These are phyloP conservation scores for Gynochthodes officinalis DNA, from an alignment of 257 asterid genomes.

Conservation along the genomic window DNA sequence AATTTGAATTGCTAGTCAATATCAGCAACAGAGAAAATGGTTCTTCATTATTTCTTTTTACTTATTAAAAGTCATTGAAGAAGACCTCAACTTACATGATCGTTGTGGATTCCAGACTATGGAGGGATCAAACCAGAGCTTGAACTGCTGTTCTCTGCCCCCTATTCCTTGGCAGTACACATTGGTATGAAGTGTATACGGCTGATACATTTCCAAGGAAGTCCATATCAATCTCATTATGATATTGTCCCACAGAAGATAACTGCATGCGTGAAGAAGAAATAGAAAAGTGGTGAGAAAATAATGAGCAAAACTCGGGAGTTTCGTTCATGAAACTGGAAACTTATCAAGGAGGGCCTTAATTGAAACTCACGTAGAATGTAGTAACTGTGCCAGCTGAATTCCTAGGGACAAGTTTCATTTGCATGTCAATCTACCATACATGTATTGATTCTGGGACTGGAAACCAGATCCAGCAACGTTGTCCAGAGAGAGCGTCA, in stretches of 20 bases:
- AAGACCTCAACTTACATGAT: slow-evolving; percentile 39
- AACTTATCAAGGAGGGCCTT: not conserved
- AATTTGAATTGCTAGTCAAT: too few species aligned
- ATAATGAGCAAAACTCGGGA: too few species aligned
- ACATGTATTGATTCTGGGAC: slow-evolving; percentile 43
- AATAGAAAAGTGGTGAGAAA: not conserved
- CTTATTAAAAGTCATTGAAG: not conserved
- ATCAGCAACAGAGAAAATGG: too few species aligned
- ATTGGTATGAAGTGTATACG: slow-evolving; percentile 60
- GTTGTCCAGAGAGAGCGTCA: slow-evolving; percentile 51
- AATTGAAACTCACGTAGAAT: slow-evolving; percentile 39
- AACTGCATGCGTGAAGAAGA: slow-evolving; percentile 22
- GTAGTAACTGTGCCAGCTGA: slow-evolving; percentile 83
- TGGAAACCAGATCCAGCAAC: slow-evolving; percentile 64
- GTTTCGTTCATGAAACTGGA: not conserved
- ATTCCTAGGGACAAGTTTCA: slow-evolving; percentile 56
- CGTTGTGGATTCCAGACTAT: slow-evolving; percentile 51
- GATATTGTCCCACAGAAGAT: slow-evolving; percentile 42
- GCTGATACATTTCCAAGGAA: slow-evolving; percentile 53
- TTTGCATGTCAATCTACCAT: slow-evolving; percentile 50
- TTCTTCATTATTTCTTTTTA: not conserved
- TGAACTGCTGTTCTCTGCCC: slow-evolving; percentile 57
- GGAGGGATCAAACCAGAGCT: slow-evolving; percentile 64
- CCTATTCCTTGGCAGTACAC: slow-evolving; percentile 47
- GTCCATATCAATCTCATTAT: slow-evolving; percentile 69